Evolutionary conservation across 225 moss, liverwort and hornwort species (phyloP), one percentile per base, ranked within the genome.

Genomic region (Ulota crispa): DNA sequence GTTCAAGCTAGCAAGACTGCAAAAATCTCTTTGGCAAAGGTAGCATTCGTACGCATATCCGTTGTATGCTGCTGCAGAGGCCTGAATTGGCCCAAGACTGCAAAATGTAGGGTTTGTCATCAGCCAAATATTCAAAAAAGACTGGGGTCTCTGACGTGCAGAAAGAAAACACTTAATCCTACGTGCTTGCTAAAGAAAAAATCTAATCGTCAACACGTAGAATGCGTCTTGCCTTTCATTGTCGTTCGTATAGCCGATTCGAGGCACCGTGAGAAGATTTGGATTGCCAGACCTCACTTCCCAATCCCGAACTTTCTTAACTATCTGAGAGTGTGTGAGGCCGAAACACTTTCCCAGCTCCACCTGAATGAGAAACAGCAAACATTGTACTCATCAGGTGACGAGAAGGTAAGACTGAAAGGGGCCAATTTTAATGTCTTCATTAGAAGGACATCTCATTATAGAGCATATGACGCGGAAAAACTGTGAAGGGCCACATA

Each of bases 191-290:
- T 19, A 53, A 41, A 60, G 26, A 7, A 28, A 28, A 56, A 31
- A 66, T 26, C 32, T 24, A 76, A 61, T 23, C 32, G 30, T 56
- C 73, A 54, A 13, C 3, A 6, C 13, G 10, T 68, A 18, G 41
- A 21, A 43, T n/a, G 61, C 5, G 14, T 45, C 89, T 83, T 60
- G 75, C 83, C 83, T 84, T 13, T 1, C 34, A 56, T 50, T 13
- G 6, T 70, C 39, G 26, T 68, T 60, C 14, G 32, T 34, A 76
- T 45, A 78, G 26, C 66, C 72, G 41, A 87, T 59, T 39, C 84
- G 87, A 73, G 89, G 89, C 32, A 76, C 79, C n/a, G 87, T 87
- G 36, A 87, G 62, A 42, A 80, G 68, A 56, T 85, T 87, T 8
- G 64, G 79, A 31, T 87, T 80, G 72, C 83, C 85, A 20, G 87